Percentiles rank a stretch among this genome's conserved stretches.
These are phyloP conservation scores for Rhodotorula kratochvilovae DNA, from an alignment of 768 basidiomycete genomes.

Conservation along the genomic window DNA sequence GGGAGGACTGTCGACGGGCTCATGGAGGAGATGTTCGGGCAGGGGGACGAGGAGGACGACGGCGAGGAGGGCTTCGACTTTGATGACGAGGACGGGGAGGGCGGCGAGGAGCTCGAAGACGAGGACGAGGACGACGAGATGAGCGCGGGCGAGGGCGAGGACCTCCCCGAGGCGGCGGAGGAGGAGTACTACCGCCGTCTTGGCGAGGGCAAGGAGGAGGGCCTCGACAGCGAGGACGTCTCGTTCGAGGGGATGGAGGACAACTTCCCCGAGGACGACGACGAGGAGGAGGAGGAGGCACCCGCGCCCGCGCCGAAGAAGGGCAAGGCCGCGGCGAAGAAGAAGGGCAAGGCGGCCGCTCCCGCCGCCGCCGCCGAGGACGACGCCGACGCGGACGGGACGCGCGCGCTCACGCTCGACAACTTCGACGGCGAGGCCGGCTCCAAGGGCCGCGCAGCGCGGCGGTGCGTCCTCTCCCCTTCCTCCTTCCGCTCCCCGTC, in stretches of 20 bases:
- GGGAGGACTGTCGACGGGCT: constrained; percentile 57
- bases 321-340: not conserved
- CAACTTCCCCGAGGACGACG: constrained; percentile 26
- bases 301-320: not conserved
- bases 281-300: constrained; percentile 15
- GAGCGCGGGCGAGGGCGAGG: constrained; percentile 38
- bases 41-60: constrained; percentile 42
- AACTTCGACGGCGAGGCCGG: constrained; percentile 31
- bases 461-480: constrained; percentile 2
- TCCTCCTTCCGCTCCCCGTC: not conserved
- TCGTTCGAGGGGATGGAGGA: constrained; percentile 7
- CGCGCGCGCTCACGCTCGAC: constrained; percentile 23
- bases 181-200: constrained; percentile 18
- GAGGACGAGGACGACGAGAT: constrained; percentile 40
- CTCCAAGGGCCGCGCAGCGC: not conserved
- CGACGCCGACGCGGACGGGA: constrained; percentile 5
- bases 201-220: constrained; percentile 32
- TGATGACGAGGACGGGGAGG: constrained; percentile 40
- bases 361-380: not conserved
- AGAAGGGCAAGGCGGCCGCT: not conserved
- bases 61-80: constrained; percentile 40
- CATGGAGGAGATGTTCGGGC: constrained; percentile 46
- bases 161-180: not conserved
- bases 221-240: constrained; percentile 15
- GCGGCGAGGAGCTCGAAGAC: constrained; percentile 2